Evolutionary conservation across 352 stramenopile genomes (phyloP), one percentile per base, ranked within the genome.

Genomic region (Phytophthora megakarya): DNA sequence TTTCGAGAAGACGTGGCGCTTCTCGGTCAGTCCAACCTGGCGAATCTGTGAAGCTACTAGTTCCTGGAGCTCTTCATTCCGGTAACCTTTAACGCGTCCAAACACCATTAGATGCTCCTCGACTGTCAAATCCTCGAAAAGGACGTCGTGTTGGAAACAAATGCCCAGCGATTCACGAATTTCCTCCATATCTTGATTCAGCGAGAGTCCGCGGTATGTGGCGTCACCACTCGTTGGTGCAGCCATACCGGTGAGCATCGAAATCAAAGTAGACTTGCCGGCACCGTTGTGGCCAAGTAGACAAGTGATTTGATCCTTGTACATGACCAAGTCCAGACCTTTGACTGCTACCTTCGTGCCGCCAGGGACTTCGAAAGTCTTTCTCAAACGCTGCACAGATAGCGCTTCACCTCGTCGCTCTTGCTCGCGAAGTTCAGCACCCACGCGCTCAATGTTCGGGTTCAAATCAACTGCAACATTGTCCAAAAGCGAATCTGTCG

Each of bases 271-370:
- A 15, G 79, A 83, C 56, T 96, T 97, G 19, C 89, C 89, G n/a
- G 86, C 86, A 44, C 89, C 91, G 66, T 97, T 97, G 67, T 98
- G 92, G 15, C 92, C 92, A 3, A 98, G 75, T 21, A 98, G 72
- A 59, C 75, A 87, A 19, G 88, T 93, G 66, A 97, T 96, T 61
- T 97, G 86, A 23, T 86, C 75, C 47, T 90, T 75, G 67, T 95
- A 95, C 80, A 97, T 96, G 52, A 71, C 75, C 15, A 97, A 50
- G 48, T 83, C 75, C 5, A 97, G 38, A 26, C 75, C 72, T 37
- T 94, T 65, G 9, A 97, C 89, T 7, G 89, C 90, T 3, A 84
- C 65, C 51, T 91, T 90, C 7, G 70, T 67, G 37, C 82, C 89
- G 15, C 82, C 85, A 10, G 76, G 71, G 21, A 81, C 87, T 13